Evolutionary conservation across 495 filamentous ascomycete species (phyloP), one percentile per base, ranked within the genome.

Genomic region (Penicillium simplicissimum): DNA sequence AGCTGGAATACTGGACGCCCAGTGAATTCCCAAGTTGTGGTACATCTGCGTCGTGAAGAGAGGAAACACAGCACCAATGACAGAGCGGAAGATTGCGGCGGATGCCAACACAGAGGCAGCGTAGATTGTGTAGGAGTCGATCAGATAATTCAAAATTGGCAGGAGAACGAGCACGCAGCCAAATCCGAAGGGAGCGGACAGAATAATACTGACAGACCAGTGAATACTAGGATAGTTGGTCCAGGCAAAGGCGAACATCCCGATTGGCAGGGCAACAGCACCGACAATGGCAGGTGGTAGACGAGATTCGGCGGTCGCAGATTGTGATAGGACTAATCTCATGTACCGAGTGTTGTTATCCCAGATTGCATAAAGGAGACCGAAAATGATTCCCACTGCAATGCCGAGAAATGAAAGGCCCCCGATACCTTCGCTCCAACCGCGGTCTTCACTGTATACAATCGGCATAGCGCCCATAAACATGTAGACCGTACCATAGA

Each of bases 381-480:
- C 42, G 17, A 45, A 45, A 9, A 13, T 8, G 19, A 45, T 45
- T 6, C 42, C 42, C 0, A 45, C 19, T 9, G 42, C 17, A 10
- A 87, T 82, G 36, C 90, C 88, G 2, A 83, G 62, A 68, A 90
- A 92, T 15, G 88, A 74, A 0, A 92, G 83, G 3, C 88, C 89
- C 0, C 81, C 79, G 15, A 86, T 66, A 25, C 86, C 83, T 8
- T 82, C 71, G 4, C 73, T 76, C 90, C 89, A 93, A 54, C 83
- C 83, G 8, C 89, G 86, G 49, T 87, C 69, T 33, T 87, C 71
- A 8, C 79, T 74, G 72, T 90, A 92, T 51, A 92, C 84, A 47
- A 91, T 84, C 8, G 90, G 90, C 35, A 71, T 61, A 15, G 88
- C 88, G 28, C 88, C 83, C 74, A 93, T 92, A 17, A 90, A 78